Evolutionary conservation across 495 filamentous ascomycete genomes (phyloP).

Genomic region (Daldinia childiae): DNA sequence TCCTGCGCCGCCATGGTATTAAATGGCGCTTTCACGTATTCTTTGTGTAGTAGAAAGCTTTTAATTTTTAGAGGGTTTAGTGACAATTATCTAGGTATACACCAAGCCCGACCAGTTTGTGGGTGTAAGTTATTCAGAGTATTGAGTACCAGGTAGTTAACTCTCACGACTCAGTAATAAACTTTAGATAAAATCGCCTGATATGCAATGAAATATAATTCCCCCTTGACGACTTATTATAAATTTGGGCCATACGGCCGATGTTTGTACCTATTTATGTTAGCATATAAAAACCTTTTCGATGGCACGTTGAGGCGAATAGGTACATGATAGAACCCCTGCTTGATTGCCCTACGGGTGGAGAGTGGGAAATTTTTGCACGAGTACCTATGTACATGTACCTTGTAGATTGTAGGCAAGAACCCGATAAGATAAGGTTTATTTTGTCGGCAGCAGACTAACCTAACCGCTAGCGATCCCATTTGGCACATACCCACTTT

Average conservation of each 20-base stretch:
- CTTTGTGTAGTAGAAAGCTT: constrained; percentile 2
- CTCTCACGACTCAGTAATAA: neutral
- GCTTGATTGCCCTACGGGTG: constrained; percentile 21
- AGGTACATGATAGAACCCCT: constrained; percentile 3
- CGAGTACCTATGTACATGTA: neutral
- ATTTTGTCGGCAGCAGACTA: neutral
- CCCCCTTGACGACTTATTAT: neutral
- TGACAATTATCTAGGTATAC: neutral
- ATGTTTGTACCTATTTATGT: neutral
- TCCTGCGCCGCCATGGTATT: constrained; percentile 40
- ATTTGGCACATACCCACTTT: too few relatives aligned
- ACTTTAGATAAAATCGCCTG: neutral
- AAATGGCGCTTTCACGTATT: neutral
- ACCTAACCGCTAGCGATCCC: too few relatives aligned
- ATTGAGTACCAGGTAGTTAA: neutral
- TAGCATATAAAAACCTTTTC: constrained; percentile 27
- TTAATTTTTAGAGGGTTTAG: neutral
- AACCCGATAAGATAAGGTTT: constrained; percentile 8
- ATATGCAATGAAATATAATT: neutral
- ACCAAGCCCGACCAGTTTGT: neutral
- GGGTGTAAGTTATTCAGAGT: neutral
- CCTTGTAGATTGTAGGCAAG: neutral
- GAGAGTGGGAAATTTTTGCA: constrained; percentile 4
- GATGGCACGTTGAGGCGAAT: constrained; percentile 22
- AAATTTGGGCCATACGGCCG: neutral